phyloP scores from a whole-genome alignment of 169 alveolate genomes.

The Plasmodium gonderi region DNA sequence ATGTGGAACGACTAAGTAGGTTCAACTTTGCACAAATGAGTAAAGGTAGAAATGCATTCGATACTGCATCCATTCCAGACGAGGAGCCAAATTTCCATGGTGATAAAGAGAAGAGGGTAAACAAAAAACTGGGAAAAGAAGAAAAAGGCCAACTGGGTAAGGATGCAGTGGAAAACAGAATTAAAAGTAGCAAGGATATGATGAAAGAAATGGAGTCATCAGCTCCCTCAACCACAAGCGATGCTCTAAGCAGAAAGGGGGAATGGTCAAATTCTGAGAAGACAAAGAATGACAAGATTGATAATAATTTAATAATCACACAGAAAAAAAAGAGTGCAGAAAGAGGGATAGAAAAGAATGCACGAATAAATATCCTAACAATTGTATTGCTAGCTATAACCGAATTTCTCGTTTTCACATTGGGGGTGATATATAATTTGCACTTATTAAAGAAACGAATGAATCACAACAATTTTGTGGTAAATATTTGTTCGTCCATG shows the following conservation, averaged over 20 bases:
- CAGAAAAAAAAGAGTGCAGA: neutral
- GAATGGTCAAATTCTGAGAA: neutral
- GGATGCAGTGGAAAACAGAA: neutral
- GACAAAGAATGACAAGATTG: neutral
- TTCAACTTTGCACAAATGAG: neutral
- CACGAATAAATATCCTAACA: neutral
- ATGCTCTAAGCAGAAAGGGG: neutral
- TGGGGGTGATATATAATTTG: conserved; percentile 66
- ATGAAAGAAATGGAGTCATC: too few relatives aligned
- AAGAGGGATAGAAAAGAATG: neutral
- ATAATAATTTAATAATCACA: neutral
- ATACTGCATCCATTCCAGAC: too few relatives aligned
- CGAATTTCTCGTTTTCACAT: conserved; percentile 46
- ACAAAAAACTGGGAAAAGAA: too few relatives aligned
- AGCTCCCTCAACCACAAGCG: too few relatives aligned
- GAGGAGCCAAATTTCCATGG: too few relatives aligned
- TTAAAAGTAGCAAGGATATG: neutral
- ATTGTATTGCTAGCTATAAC: conserved; percentile 2
- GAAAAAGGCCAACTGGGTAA: neutral
- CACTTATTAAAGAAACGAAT: conserved; percentile 13
- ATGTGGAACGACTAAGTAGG: conserved; percentile 12
- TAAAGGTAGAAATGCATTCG: neutral
- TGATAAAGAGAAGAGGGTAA: too few relatives aligned
- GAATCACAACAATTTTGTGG: conserved; percentile 13
- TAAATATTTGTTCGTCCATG: conserved; percentile 34